phyloP scores from a whole-genome alignment of 2,329 filamentous ascomycete species.

The Phialocephala sp. region DNA sequence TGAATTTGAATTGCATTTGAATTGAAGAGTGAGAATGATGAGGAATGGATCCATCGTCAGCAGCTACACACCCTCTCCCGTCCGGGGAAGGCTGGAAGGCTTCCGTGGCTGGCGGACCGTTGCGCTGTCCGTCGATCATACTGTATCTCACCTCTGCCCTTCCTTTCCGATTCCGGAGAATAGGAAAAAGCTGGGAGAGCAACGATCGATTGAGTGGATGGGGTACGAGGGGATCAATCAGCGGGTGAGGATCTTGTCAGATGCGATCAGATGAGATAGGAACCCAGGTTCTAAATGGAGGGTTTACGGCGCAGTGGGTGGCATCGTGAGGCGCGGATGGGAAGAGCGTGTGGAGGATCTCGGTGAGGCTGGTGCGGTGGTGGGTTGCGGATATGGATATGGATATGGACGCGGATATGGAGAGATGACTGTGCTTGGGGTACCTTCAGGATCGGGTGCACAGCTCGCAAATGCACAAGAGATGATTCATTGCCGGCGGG shows the following conservation, averaged over 20 bases:
- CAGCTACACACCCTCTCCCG: not conserved
- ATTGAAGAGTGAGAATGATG: no score
- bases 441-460: conserved; percentile 2
- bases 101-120: conserved; percentile 5
- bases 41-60: not conserved
- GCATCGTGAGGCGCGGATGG: not conserved
- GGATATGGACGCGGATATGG: not conserved
- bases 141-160: not conserved
- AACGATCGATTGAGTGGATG: not conserved
- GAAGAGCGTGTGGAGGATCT: not conserved
- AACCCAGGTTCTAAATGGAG: not conserved
- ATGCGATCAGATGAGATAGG: not conserved
- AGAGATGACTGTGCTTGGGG: conserved; percentile 6
- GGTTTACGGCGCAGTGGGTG: conserved; percentile 1
- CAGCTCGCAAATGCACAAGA: not conserved
- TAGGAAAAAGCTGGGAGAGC: not conserved
- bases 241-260: not conserved
- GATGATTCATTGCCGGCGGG: not conserved
- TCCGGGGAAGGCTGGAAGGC: not conserved
- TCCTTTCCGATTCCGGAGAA: not conserved
- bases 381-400: not conserved
- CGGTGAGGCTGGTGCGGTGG: not conserved
- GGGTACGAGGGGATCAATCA: not conserved
- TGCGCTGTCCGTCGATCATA: not conserved
- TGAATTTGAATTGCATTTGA: no score